These are phyloP conservation scores for Nicotiana paniculata DNA, from an alignment of 257 asterid species.

Conservation along the genomic window DNA sequence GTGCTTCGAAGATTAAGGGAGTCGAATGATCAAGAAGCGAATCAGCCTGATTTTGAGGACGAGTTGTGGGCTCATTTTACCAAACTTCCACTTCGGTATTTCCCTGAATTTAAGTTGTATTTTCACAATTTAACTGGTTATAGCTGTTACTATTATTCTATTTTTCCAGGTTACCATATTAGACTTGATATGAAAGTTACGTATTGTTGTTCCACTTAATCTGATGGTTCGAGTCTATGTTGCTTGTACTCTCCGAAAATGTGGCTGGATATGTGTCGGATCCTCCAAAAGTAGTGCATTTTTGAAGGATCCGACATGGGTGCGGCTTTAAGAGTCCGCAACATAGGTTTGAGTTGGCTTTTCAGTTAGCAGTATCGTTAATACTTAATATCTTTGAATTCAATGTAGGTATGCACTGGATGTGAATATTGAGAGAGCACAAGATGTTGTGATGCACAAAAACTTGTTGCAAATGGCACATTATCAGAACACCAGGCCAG, in stretches of 20 bases:
- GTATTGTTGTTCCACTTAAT: too few species aligned
- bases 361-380: not conserved
- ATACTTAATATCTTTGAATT: not conserved
- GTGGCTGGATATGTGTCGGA: too few species aligned
- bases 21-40: conserved; percentile 43
- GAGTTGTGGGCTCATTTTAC: conserved; percentile 80
- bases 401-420: conserved; percentile 59
- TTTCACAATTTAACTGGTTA: not conserved
- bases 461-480: conserved; percentile 70
- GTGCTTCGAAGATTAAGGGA: conserved; percentile 56
- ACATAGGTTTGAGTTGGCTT: too few species aligned
- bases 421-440: conserved; percentile 74
- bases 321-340: too few species aligned
- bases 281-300: too few species aligned
- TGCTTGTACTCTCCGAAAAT: too few species aligned
- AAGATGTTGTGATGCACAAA: conserved; percentile 90
- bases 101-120: too few species aligned
- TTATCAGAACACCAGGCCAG: conserved; percentile 56
- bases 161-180: too few species aligned
- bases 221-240: too few species aligned
- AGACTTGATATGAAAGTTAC: too few species aligned
- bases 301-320: too few species aligned
- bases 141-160: too few species aligned
- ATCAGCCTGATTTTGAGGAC: conserved; percentile 65
- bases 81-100: conserved; percentile 64